These are phyloP conservation scores for Helminthosporium solani DNA, from an alignment of 2,329 filamentous ascomycete genomes.

Conservation along the genomic window DNA sequence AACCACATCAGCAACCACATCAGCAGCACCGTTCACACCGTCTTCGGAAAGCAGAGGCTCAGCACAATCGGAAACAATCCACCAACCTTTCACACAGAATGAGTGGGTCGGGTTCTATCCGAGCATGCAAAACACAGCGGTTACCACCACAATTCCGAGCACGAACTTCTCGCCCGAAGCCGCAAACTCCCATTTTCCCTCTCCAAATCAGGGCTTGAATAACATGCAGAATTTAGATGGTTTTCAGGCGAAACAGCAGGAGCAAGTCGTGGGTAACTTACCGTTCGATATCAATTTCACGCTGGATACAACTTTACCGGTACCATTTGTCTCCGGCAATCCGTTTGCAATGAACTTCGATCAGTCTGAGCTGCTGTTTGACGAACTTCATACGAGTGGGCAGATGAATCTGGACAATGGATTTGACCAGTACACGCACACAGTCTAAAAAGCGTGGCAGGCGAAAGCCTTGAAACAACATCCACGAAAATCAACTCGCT, in stretches of 20 bases:
- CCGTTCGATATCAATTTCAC: neutral
- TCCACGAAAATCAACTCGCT: too few relatives aligned
- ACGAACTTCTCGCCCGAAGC: neutral
- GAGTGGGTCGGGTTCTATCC: neutral
- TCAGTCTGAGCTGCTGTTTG: constrained; percentile 1
- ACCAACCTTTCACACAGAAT: neutral
- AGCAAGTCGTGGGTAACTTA: neutral
- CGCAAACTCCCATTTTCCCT: neutral
- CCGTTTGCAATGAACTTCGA: constrained; percentile 14
- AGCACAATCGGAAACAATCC: neutral
- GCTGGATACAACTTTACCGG: constrained; percentile 3
- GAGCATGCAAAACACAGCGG: neutral
- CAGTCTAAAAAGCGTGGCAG: neutral
- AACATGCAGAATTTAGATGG: neutral
- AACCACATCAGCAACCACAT: neutral
- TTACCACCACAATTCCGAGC: constrained; percentile 2
- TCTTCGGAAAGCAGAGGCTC: neutral
- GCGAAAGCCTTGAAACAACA: neutral
- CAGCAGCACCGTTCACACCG: neutral
- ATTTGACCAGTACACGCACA: neutral
- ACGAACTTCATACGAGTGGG: neutral
- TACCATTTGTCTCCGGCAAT: constrained; percentile 10
- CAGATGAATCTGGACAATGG: neutral
- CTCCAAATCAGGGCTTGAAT: neutral
- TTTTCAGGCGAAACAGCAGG: neutral